Conservation (phyloP, 768 basidiomycete genomes). For the Leccinum longicurvipes region DNA sequence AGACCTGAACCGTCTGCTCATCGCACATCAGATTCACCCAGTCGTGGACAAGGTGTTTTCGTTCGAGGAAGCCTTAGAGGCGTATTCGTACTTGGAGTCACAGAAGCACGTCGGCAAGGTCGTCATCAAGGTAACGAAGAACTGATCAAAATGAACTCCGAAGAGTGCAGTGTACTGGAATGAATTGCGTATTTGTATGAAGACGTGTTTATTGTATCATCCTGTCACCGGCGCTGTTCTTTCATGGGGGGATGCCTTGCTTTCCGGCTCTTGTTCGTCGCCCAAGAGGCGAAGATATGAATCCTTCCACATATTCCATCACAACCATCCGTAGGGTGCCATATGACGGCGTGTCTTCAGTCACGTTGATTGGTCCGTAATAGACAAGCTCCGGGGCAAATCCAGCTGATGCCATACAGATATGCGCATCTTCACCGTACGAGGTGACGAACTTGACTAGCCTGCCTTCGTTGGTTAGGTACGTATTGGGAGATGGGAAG, state of each 20-base stretch:
- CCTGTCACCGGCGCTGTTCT: too few species aligned
- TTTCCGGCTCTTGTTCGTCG: too few species aligned
- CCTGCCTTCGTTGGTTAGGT: not conserved
- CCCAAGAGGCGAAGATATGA: too few species aligned
- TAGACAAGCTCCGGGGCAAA: conserved; percentile 33
- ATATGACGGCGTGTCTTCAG: conserved; percentile 7
- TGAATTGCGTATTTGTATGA: too few species aligned
- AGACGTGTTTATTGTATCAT: not conserved
- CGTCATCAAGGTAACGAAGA: conserved; percentile 43
- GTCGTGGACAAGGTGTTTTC: conserved; percentile 56
- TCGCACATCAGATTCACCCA: conserved; percentile 44
- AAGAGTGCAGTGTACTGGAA: not conserved
- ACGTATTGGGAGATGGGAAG: conserved; percentile 18
- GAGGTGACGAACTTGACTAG: conserved; percentile 27
- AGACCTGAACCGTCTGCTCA: conserved; percentile 49
- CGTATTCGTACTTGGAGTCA: conserved; percentile 50
- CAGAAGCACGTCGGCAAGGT: conserved; percentile 63
- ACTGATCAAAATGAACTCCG: conserved; percentile 4
- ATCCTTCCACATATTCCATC: conserved; percentile 35
- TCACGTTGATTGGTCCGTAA: conserved; percentile 19
- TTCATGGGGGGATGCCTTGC: too few species aligned
- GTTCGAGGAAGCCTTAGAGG: conserved; percentile 51
- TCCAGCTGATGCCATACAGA: conserved; percentile 24
- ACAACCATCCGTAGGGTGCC: conserved; percentile 34
- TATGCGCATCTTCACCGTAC: conserved; percentile 34